phyloP scores from a whole-genome alignment of 352 stramenopile species.

The Phytophthora kernoviae region DNA sequence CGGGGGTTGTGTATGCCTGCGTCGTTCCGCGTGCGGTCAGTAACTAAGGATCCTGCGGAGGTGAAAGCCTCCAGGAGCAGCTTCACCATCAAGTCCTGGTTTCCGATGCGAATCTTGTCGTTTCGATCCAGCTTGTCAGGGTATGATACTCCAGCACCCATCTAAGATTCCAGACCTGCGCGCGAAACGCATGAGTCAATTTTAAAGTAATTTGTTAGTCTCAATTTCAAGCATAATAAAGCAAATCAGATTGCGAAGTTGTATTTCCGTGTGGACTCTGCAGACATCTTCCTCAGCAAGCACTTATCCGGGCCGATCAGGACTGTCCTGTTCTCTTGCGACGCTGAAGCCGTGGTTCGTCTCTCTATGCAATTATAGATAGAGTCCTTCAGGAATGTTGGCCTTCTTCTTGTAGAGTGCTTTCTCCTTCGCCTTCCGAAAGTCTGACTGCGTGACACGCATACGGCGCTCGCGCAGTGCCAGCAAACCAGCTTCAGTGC shows the following conservation, averaged over 20 bases:
- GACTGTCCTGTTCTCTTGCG: constrained; percentile 5
- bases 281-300: neutral
- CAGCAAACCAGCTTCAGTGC: constrained; percentile 99
- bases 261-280: constrained; percentile 24
- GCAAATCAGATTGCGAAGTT: constrained; percentile 28
- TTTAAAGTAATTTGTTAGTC: constrained; percentile 23
- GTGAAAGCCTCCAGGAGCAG: constrained; percentile 20
- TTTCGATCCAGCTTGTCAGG: constrained; percentile 26
- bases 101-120: constrained; percentile 33
- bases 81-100: constrained; percentile 41
- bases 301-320: neutral
- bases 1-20: constrained; percentile 17
- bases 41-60: constrained; percentile 15
- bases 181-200: too few species aligned
- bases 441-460: constrained; percentile 99
- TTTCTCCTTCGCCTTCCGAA: constrained; percentile 99
- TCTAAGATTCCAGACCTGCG: constrained; percentile 6
- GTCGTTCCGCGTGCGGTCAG: constrained; percentile 19
- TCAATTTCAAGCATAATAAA: constrained; percentile 6
- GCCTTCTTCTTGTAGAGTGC: constrained; percentile 99
- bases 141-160: constrained; percentile 11
- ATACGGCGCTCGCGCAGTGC: constrained; percentile 99
- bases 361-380: constrained; percentile 90
- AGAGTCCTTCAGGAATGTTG: constrained; percentile 99
- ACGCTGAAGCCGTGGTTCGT: constrained; percentile 15